These are phyloP conservation scores for Macadamia tetraphylla DNA, from an alignment of 164 flowering plant genomes.

Conservation along the genomic window DNA sequence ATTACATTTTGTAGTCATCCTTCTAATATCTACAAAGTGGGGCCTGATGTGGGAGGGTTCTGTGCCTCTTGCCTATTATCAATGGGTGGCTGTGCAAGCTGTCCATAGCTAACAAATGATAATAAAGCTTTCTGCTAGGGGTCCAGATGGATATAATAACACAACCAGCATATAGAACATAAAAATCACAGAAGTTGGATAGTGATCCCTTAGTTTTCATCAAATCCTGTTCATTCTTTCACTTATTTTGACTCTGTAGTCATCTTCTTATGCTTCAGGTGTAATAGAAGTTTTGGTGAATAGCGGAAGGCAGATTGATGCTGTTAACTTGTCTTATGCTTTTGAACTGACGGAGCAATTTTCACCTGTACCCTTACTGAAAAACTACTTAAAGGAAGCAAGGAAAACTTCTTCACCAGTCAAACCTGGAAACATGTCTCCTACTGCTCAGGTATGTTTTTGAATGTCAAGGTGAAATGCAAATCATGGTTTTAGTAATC, in stretches of 20 bases:
- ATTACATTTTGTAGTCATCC: no score
- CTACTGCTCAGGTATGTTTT: slow-evolving; percentile 53
- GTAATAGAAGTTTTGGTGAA: slow-evolving; percentile 71
- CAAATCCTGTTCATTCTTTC: not conserved
- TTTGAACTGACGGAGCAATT: slow-evolving; percentile 78
- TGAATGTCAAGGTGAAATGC: no score
- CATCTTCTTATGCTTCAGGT: slow-evolving; percentile 40
- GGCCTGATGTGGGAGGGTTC: no score
- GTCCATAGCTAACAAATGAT: no score
- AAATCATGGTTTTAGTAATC: no score
- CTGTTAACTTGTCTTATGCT: slow-evolving; percentile 85
- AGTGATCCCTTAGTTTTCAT: not conserved
- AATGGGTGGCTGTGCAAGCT: no score
- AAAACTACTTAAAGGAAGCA: slow-evolving; percentile 75
- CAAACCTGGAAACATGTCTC: slow-evolving; percentile 60
- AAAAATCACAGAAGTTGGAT: not conserved
- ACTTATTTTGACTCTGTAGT: not conserved
- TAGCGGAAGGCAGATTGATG: slow-evolving; percentile 89
- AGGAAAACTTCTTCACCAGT: slow-evolving; percentile 55
- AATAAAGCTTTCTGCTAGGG: no score
- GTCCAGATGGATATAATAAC: no score
- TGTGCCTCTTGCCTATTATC: not conserved
- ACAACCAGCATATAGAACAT: not conserved
- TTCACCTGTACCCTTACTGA: slow-evolving; percentile 67
- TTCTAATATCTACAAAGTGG: no score